Conservation (phyloP, 371 early-diverging fungal species). For the Mortierella sp. region DNA sequence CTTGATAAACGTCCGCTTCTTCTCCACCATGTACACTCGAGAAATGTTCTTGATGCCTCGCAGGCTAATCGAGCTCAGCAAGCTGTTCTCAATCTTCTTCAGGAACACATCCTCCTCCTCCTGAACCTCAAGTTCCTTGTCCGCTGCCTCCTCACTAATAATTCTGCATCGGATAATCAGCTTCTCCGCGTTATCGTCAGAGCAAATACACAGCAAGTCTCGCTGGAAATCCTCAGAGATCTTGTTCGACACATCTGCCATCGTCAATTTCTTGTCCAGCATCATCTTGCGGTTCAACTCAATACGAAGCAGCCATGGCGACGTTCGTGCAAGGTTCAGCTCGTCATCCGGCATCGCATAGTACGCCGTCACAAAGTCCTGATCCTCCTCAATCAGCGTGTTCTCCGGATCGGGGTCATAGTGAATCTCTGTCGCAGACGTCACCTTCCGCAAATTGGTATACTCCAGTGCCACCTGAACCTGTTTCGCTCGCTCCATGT, state of each 20-base stretch:
- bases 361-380: slow-evolving; percentile 93
- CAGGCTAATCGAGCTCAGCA: slow-evolving; percentile 89
- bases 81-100: slow-evolving; percentile 82
- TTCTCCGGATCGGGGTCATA: slow-evolving; percentile 96
- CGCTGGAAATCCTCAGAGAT: slow-evolving; percentile 81
- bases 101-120: slow-evolving; percentile 93
- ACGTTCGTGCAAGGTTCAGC: slow-evolving; percentile 66
- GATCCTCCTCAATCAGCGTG: slow-evolving; percentile 93
- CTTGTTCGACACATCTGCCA: slow-evolving; percentile 78
- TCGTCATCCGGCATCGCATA: slow-evolving; percentile 88
- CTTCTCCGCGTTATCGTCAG: slow-evolving; percentile 94
- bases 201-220: slow-evolving; percentile 83
- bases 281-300: slow-evolving; percentile 89
- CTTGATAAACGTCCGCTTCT: slow-evolving; percentile 63
- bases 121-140: slow-evolving; percentile 56
- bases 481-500: slow-evolving; percentile 90
- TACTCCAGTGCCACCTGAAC: slow-evolving; percentile 94
- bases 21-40: slow-evolving; percentile 93
- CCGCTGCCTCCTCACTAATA: slow-evolving; percentile 70
- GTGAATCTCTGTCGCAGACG: slow-evolving; percentile 90
- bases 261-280: slow-evolving; percentile 91
- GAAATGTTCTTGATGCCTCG: slow-evolving; percentile 92
- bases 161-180: slow-evolving; percentile 94
- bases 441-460: slow-evolving; percentile 89
- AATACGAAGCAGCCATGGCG: slow-evolving; percentile 97